A percentile compares a stretch with the other conserved stretches of the same genome.
Evolutionary conservation across 2,329 filamentous ascomycete species (phyloP).

Genomic region (Penicillium occitanis): DNA sequence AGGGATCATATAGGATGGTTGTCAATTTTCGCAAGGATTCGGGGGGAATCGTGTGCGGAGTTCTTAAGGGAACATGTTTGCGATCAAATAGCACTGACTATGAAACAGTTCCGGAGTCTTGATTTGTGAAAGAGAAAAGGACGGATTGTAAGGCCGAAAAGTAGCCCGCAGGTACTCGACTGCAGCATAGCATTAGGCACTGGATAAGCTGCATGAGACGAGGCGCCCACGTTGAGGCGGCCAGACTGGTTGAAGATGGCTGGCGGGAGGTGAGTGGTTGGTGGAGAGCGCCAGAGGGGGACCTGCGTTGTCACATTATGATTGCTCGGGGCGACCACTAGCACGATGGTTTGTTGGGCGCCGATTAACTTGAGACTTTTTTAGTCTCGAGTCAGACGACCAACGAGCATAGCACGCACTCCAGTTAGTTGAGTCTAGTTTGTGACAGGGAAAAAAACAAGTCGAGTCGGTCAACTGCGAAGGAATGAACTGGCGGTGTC

Average conservation of each 20-base stretch:
- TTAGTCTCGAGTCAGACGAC: slow-evolving; percentile 1
- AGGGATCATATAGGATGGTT: not conserved
- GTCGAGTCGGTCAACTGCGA: not conserved
- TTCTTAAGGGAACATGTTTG: not conserved
- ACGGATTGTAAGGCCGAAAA: slow-evolving; percentile 4
- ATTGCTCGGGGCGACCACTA: slow-evolving; percentile 24
- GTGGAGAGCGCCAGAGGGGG: slow-evolving; percentile 19
- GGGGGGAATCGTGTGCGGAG: too few species aligned
- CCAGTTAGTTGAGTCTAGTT: not conserved
- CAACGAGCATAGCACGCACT: not conserved
- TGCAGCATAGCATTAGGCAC: slow-evolving; percentile 14
- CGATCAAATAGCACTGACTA: not conserved
- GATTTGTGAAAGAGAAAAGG: not conserved
- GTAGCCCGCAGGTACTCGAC: not conserved
- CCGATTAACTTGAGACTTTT: not conserved
- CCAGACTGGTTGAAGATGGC: slow-evolving; percentile 7
- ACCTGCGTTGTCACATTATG: slow-evolving; percentile 28
- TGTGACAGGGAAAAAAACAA: not conserved
- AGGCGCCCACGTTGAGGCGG: slow-evolving; percentile 19
- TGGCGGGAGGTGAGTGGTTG: slow-evolving; percentile 10
- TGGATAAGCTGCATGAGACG: not conserved
- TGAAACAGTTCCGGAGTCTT: not conserved
- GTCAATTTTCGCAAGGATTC: not conserved
- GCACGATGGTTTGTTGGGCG: slow-evolving; percentile 5
- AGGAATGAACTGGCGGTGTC: slow-evolving; percentile 13